These are phyloP conservation scores for Metschnikowia kunwiensis DNA, from an alignment of 805 yeast genomes.

Conservation along the genomic window DNA sequence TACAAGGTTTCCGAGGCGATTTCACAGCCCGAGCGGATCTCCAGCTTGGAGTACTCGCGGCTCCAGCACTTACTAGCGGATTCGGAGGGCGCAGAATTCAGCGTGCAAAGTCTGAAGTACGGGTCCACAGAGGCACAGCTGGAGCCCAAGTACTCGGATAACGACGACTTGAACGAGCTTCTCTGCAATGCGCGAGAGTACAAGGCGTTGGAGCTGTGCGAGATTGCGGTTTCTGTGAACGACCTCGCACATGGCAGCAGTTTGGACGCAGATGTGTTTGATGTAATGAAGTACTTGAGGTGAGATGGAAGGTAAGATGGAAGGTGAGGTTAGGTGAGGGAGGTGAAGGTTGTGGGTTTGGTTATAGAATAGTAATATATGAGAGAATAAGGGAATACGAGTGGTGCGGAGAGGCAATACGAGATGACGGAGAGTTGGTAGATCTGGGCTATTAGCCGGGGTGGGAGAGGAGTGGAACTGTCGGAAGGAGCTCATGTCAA, in stretches of 20 bases:
- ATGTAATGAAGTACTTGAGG: background rate
- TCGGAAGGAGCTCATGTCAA: too few relatives aligned
- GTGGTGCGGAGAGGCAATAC: too few relatives aligned
- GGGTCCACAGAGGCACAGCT: too few relatives aligned
- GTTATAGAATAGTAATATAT: too few relatives aligned
- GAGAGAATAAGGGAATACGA: too few relatives aligned
- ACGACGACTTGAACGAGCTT: background rate
- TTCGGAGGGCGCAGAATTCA: too few relatives aligned
- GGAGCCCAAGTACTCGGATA: slow-evolving; percentile 1
- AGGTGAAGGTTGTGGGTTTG: too few relatives aligned
- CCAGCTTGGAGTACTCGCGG: slow-evolving; percentile 8
- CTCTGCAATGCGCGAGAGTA: slow-evolving; percentile 6
- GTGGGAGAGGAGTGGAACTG: too few relatives aligned
- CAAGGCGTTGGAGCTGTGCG: slow-evolving; percentile 9
- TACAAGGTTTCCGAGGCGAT: background rate
- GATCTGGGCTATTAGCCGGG: too few relatives aligned
- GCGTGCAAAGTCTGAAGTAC: too few relatives aligned
- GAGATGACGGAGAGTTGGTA: too few relatives aligned
- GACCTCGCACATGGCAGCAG: background rate
- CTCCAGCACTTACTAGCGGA: slow-evolving; percentile 3
- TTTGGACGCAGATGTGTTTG: background rate
- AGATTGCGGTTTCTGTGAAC: slow-evolving; percentile 12
- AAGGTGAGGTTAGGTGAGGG: too few relatives aligned
- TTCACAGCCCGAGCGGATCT: background rate
- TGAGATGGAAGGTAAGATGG: background rate